Conservation (phyloP, 1,284 basidiomycete species). For the Trametes sp. region DNA sequence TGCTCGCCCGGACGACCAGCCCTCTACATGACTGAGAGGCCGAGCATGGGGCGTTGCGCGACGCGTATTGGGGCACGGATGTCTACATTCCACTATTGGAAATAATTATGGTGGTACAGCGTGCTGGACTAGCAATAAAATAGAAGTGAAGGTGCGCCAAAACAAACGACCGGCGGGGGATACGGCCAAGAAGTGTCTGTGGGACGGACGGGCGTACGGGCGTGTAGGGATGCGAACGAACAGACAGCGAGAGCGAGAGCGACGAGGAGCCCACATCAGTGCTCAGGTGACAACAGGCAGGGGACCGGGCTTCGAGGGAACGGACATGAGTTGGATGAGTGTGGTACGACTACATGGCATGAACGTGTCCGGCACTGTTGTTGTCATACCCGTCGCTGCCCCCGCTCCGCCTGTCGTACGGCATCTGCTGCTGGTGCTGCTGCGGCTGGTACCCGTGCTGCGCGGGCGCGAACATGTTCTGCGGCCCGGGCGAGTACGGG, state of each 20-base stretch:
- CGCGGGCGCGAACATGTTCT: slow-evolving; percentile 22
- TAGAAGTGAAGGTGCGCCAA: slow-evolving; percentile 13
- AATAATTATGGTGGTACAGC: slow-evolving; percentile 34
- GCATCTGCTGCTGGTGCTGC: slow-evolving; percentile 15
- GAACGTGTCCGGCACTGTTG: slow-evolving; percentile 36
- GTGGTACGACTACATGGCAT: slow-evolving; percentile 40
- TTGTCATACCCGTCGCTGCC: slow-evolving; percentile 36
- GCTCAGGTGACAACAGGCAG: background rate
- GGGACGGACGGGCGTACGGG: background rate
- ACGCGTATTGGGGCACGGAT: slow-evolving; percentile 10
- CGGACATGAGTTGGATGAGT: slow-evolving; percentile 18
- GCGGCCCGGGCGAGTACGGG: slow-evolving; percentile 27
- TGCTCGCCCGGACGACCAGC: background rate
- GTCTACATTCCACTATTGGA: slow-evolving; percentile 24
- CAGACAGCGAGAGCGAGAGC: slow-evolving; percentile 16
- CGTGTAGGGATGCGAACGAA: background rate
- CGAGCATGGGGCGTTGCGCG: background rate
- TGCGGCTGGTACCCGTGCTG: slow-evolving; percentile 26
- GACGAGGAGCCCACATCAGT: slow-evolving; percentile 10
- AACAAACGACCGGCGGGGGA: slow-evolving; percentile 3
- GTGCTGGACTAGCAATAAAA: slow-evolving; percentile 29
- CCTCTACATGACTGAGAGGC: too few species aligned
- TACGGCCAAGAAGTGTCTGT: slow-evolving; percentile 3
- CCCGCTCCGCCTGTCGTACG: slow-evolving; percentile 21
- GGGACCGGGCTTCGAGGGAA: background rate